phyloP scores from a whole-genome alignment of 2,329 filamentous ascomycete species.

The Colletotrichum plurivorum region DNA sequence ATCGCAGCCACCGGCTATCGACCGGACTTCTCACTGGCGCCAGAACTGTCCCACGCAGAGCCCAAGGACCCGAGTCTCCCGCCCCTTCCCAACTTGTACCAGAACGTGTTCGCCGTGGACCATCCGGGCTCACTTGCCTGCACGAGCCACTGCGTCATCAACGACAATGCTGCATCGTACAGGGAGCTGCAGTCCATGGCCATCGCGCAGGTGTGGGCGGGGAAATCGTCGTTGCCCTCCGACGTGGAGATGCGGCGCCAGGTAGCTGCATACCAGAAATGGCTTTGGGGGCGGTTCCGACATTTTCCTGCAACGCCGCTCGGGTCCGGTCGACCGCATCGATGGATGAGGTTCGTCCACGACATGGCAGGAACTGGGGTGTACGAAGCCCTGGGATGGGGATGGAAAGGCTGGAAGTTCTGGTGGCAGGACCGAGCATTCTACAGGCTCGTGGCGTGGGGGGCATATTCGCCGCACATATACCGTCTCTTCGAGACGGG shows the following conservation, averaged over 20 bases:
- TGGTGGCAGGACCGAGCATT: conserved; percentile 56
- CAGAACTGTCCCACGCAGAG: conserved; percentile 44
- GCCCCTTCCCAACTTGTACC: conserved; percentile 55
- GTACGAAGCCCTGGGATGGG: conserved; percentile 57
- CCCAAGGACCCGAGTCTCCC: conserved; percentile 45
- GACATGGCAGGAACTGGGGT: conserved; percentile 58
- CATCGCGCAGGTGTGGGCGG: conserved; percentile 47
- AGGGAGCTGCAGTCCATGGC: conserved; percentile 60
- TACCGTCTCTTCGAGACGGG: conserved; percentile 58
- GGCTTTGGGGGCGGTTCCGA: conserved; percentile 48
- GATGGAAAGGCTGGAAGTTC: conserved; percentile 55
- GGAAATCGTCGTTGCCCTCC: conserved; percentile 52
- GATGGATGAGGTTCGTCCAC: conserved; percentile 58
- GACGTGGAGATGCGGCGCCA: conserved; percentile 52
- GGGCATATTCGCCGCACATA: conserved; percentile 56
- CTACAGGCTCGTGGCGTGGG: conserved; percentile 54
- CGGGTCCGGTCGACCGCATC: conserved; percentile 48
- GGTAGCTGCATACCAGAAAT: conserved; percentile 51
- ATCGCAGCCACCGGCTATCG: conserved; percentile 54
- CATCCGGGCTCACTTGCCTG: conserved; percentile 61
- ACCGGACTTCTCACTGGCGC: conserved; percentile 48
- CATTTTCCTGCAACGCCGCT: conserved; percentile 45
- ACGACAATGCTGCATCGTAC: conserved; percentile 52
- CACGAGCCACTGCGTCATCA: conserved; percentile 53
- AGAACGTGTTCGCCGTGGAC: conserved; percentile 60